Base-by-base conservation (phyloP, 805 yeast species). In the Torulaspora indica region DNA sequence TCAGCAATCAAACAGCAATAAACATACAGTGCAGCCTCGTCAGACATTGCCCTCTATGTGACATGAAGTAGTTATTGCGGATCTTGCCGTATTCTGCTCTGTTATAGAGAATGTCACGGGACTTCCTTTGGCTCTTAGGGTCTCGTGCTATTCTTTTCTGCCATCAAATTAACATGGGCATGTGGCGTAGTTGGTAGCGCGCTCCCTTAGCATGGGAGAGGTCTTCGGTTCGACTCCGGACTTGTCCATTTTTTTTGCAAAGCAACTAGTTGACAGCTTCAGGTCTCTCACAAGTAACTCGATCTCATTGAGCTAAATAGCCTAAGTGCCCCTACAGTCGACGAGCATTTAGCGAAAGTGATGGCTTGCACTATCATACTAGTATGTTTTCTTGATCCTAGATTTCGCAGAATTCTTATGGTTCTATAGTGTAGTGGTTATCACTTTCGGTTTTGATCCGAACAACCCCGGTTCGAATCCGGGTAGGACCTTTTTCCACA, bases 111-210 rank as follows among this genome's bases (percentile, higher is more conserved):
- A 4, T 20, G 22, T 20, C 22, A 20, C 22, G 28, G 28, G 28
- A 25, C n/a, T 8, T 8, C 28, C n/a, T n/a, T n/a, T n/a, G n/a
- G n/a, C n/a, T n/a, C n/a, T n/a, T n/a, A n/a, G n/a, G n/a, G n/a
- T n/a, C n/a, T n/a, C n/a, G n/a, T n/a, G n/a, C n/a, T n/a, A n/a
- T n/a, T n/a, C n/a, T n/a, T n/a, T n/a, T n/a, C n/a, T n/a, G n/a
- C n/a, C 10, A 8, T 8, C 28, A 25, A 18, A 22, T n/a, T 29
- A 42, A 35, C 33, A 23, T 24, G 83, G 83, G 84, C 82, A 80
- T 78, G 82, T 78, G 84, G 83, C 83, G 84, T 76, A 79, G 84
- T 79, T 77, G 83, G 84, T 79, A 78, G 83, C 83, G 83, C 83
- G 83, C 76, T 76, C 79, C 77, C 83, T 77, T 78, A 77, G 82